phyloP scores from a whole-genome alignment of 108 stramenopile genomes.

The Stephanodiscus minutulus region DNA sequence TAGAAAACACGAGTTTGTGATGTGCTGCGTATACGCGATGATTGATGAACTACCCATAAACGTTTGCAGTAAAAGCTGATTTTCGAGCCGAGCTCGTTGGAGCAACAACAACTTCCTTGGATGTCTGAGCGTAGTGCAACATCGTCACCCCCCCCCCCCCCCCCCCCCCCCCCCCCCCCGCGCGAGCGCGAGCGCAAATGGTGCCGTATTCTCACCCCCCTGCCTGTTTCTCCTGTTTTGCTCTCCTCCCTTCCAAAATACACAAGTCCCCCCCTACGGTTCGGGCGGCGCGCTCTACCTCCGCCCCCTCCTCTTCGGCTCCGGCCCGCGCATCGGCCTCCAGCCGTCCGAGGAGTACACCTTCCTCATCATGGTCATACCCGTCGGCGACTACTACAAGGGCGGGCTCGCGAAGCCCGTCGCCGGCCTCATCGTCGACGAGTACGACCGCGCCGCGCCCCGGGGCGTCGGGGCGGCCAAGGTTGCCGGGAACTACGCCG shows the following conservation, averaged over 20 bases:
- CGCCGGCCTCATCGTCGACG: slow-evolving; percentile 87
- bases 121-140: neutral
- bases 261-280: slow-evolving; percentile 97
- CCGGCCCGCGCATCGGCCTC: slow-evolving; percentile 94
- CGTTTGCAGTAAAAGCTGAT: slow-evolving; percentile 56
- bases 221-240: neutral
- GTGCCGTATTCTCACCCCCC: neutral
- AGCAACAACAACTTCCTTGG: neutral
- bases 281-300: slow-evolving; percentile 94
- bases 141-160: neutral
- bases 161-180: neutral
- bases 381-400: slow-evolving; percentile 99
- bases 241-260: too few relatives aligned
- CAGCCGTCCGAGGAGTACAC: slow-evolving; percentile 98
- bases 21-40: neutral
- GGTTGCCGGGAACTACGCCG: slow-evolving; percentile 99
- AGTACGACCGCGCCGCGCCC: slow-evolving; percentile 97
- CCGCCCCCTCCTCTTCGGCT: slow-evolving; percentile 94
- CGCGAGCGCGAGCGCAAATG: too few relatives aligned
- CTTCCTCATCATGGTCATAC: slow-evolving; percentile 91
- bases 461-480: slow-evolving; percentile 95
- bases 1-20: too few relatives aligned
- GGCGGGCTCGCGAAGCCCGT: slow-evolving; percentile 92
- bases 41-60: slow-evolving; percentile 39
- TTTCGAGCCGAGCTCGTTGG: neutral